A percentile compares a stretch with the other conserved stretches of the same genome.
These are phyloP conservation scores for Globisporangium recalcitrans DNA, from an alignment of 352 stramenopile species.

Conservation along the genomic window DNA sequence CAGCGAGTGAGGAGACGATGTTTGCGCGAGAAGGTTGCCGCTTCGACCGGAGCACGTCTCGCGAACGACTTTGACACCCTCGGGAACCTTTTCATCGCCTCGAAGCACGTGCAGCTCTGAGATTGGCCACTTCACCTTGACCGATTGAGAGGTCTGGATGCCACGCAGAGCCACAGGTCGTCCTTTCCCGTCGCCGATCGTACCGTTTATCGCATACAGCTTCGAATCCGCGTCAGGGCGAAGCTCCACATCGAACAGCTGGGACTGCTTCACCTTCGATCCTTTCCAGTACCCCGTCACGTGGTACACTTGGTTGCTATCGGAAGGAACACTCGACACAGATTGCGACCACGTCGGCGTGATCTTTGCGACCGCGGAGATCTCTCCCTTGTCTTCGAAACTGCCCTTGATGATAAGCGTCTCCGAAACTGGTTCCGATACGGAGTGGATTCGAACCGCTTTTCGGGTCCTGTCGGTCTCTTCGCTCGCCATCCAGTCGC, in stretches of 20 bases:
- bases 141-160: conserved; percentile 49
- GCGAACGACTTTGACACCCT: conserved; percentile 58
- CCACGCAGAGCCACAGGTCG: conserved; percentile 49
- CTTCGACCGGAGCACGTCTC: conserved; percentile 68
- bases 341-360: conserved; percentile 41
- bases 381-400: conserved; percentile 69
- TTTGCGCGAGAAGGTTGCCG: conserved; percentile 72
- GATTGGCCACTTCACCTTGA: conserved; percentile 74
- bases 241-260: conserved; percentile 77
- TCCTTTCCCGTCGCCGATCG: conserved; percentile 62
- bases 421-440: conserved; percentile 48
- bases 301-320: conserved; percentile 35
- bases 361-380: conserved; percentile 48
- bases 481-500: conserved; percentile 77
- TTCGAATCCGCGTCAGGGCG: conserved; percentile 25
- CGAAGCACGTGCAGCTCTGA: conserved; percentile 67
- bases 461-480: conserved; percentile 60
- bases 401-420: conserved; percentile 55
- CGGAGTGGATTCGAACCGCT: conserved; percentile 53
- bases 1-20: conserved; percentile 59
- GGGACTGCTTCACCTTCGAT: conserved; percentile 53
- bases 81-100: conserved; percentile 66
- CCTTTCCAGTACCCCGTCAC: conserved; percentile 75
- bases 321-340: conserved; percentile 4
- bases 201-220: conserved; percentile 54